Conservation (phyloP, 108 stramenopile species). For the Pseudonitzschia pungens region DNA sequence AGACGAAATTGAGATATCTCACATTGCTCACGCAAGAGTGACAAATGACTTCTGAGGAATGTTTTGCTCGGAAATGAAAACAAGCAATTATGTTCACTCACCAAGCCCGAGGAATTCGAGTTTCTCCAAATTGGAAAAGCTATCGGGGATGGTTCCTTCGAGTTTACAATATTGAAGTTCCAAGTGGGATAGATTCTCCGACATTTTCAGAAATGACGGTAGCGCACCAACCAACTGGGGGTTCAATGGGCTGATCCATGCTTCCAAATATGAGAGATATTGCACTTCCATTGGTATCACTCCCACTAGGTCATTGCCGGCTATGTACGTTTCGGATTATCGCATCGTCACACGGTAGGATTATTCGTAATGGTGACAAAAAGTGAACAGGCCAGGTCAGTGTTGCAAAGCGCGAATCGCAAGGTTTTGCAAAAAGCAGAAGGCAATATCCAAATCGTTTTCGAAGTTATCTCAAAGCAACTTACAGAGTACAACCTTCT, state of each 20-base stretch:
- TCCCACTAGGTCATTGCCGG: constrained; percentile 20
- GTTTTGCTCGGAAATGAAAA: neutral
- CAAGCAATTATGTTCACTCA: neutral
- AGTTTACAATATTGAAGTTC: constrained; percentile 22
- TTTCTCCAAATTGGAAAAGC: constrained; percentile 12
- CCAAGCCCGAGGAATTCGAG: constrained; percentile 23
- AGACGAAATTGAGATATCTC: neutral
- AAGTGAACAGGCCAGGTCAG: neutral
- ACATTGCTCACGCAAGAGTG: neutral
- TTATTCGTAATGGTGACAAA: neutral
- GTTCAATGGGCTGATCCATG: constrained; percentile 15
- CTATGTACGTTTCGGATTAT: neutral
- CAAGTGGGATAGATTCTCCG: neutral
- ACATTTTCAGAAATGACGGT: neutral
- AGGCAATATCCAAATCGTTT: neutral
- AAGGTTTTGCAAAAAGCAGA: neutral
- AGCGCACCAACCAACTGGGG: neutral
- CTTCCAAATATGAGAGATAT: constrained; percentile 19
- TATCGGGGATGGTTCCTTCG: constrained; percentile 26
- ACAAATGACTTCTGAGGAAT: too few relatives aligned
- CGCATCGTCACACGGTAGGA: neutral
- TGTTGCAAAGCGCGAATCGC: neutral
- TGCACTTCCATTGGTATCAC: constrained; percentile 17
- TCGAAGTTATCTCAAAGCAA: neutral
- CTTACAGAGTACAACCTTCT: constrained; percentile 8